Percentiles rank a stretch among this genome's conserved stretches.
These are phyloP conservation scores for Atkinsonella hypoxylon DNA, from an alignment of 2,329 filamentous ascomycete species.

Conservation along the genomic window DNA sequence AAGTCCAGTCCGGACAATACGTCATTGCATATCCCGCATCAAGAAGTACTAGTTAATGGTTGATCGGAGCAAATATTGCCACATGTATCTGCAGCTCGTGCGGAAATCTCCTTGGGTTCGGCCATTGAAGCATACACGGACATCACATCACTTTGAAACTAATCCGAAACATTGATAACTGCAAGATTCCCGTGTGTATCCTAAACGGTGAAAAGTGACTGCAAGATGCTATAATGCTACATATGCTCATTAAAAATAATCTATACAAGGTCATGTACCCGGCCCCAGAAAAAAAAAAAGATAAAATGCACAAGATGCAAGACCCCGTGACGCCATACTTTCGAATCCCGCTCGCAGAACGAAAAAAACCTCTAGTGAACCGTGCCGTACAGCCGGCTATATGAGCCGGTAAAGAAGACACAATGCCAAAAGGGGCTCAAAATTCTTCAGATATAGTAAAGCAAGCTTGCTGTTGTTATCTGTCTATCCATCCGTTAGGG, in stretches of 20 bases:
- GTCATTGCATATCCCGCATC: no score
- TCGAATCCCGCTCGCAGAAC: background rate
- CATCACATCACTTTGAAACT: no score
- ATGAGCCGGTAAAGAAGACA: background rate
- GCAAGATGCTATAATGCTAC: constrained; percentile 1
- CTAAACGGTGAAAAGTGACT: background rate
- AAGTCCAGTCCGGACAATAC: no score
- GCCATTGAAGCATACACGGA: no score
- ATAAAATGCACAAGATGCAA: no score
- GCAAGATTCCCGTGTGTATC: background rate
- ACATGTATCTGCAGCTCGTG: no score
- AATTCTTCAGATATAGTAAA: background rate
- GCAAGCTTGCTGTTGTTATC: background rate
- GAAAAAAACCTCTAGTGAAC: background rate
- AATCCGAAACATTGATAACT: background rate
- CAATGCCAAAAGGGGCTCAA: background rate
- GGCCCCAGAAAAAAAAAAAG: background rate
- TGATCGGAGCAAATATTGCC: no score
- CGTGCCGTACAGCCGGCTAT: background rate
- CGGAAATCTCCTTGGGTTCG: no score
- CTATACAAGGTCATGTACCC: background rate
- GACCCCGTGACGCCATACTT: background rate
- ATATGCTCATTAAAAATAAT: background rate
- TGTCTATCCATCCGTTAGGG: constrained; percentile 7
- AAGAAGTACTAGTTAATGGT: no score